Evolutionary conservation across 2,329 filamentous ascomycete genomes (phyloP).

Genomic region (Aspergillus niger): DNA sequence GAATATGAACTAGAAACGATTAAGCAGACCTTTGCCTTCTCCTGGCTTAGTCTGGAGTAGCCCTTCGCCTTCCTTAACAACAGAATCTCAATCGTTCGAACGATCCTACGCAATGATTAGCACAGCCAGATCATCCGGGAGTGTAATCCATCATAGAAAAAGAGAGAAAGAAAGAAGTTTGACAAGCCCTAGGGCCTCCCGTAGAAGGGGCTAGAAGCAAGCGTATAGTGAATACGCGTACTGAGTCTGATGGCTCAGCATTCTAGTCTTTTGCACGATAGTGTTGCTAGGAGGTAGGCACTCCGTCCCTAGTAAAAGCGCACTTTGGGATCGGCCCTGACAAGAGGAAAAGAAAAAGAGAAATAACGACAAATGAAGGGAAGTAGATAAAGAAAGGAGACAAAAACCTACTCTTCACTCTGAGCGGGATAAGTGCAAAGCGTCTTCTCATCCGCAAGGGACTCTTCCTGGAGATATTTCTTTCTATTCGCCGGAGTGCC

Average conservation of each 20-base stretch:
- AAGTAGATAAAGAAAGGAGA: not conserved
- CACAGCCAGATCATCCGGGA: not conserved
- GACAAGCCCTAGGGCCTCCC: no score
- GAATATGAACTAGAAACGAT: not conserved
- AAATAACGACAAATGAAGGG: no score
- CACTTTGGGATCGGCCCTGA: no score
- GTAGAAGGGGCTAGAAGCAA: no score
- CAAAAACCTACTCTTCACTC: slow-evolving; percentile 22
- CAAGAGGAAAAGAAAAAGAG: not conserved
- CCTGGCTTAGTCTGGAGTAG: not conserved
- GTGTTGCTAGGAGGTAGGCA: no score
- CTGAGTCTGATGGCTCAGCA: no score
- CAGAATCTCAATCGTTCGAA: slow-evolving; percentile 17
- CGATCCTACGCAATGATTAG: slow-evolving; percentile 16
- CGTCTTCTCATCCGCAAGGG: slow-evolving; percentile 14
- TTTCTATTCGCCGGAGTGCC: slow-evolving; percentile 18
- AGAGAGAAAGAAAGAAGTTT: not conserved
- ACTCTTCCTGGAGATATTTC: slow-evolving; percentile 24
- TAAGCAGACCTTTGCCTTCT: not conserved
- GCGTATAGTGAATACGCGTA: no score
- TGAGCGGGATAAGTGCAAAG: slow-evolving; percentile 22
- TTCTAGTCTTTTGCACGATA: no score
- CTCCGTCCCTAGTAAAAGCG: no score
- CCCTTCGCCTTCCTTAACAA: slow-evolving; percentile 22
- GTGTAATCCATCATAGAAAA: not conserved